phyloP scores from a whole-genome alignment of 805 yeast genomes.

The Kockiozyma suomiensis region DNA sequence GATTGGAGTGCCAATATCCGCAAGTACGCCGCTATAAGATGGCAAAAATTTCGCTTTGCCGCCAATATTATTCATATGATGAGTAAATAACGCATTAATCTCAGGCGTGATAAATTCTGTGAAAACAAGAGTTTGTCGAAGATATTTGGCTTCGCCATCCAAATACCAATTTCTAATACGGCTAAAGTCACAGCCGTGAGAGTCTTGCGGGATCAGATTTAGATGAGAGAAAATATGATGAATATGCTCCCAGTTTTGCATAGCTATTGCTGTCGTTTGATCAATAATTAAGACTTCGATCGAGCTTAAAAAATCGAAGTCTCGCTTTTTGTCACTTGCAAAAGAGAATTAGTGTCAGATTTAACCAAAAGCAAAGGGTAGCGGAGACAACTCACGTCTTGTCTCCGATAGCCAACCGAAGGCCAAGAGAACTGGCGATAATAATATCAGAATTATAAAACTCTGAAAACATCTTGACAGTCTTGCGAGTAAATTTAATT shows the following conservation, averaged over 20 bases:
- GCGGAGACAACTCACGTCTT: slow-evolving; percentile 44
- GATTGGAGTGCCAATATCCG: slow-evolving; percentile 64
- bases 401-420: slow-evolving; percentile 75
- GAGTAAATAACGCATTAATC: slow-evolving; percentile 60
- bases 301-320: slow-evolving; percentile 82
- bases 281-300: slow-evolving; percentile 82
- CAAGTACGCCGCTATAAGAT: slow-evolving; percentile 59
- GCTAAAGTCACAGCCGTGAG: slow-evolving; percentile 85
- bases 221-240: slow-evolving; percentile 64
- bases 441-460: slow-evolving; percentile 85
- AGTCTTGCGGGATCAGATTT: slow-evolving; percentile 75
- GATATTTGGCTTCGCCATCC: slow-evolving; percentile 70
- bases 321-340: slow-evolving; percentile 53
- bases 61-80: slow-evolving; percentile 43
- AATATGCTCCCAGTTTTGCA: slow-evolving; percentile 93
- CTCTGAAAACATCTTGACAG: slow-evolving; percentile 79
- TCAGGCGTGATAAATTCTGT: slow-evolving; percentile 80
- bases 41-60: slow-evolving; percentile 46
- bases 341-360: background rate
- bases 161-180: slow-evolving; percentile 91
- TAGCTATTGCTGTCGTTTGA: slow-evolving; percentile 79
- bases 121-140: slow-evolving; percentile 79
- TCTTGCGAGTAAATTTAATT: slow-evolving; percentile 84
- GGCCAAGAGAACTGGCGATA: slow-evolving; percentile 88
- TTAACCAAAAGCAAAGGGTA: slow-evolving; percentile 6